Evolutionary conservation across 371 early-diverging fungal genomes (phyloP).

Genomic region (Mucor plumbeus): DNA sequence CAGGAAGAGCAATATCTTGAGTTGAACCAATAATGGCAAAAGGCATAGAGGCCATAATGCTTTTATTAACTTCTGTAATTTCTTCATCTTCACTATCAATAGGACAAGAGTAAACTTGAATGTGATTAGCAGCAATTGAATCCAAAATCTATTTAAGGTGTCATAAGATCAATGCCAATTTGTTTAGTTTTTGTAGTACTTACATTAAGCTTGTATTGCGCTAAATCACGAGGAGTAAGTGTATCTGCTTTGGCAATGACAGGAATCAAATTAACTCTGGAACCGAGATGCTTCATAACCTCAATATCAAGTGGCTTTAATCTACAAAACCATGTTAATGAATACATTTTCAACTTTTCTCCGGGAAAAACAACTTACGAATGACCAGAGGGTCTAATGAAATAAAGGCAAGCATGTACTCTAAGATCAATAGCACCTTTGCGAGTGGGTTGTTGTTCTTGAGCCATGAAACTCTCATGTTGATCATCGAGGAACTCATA

Average conservation of each 20-base stretch:
- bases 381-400: slow-evolving; percentile 87
- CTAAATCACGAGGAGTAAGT: slow-evolving; percentile 80
- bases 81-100: slow-evolving; percentile 87
- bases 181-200: slow-evolving; percentile 13
- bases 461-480: slow-evolving; percentile 86
- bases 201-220: slow-evolving; percentile 76
- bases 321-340: slow-evolving; percentile 29
- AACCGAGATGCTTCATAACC: slow-evolving; percentile 84
- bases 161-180: not conserved
- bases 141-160: slow-evolving; percentile 62
- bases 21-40: slow-evolving; percentile 93
- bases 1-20: slow-evolving; percentile 74
- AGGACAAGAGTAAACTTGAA: slow-evolving; percentile 76
- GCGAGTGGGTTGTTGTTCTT: slow-evolving; percentile 60
- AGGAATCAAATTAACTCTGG: slow-evolving; percentile 88
- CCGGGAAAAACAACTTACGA: slow-evolving; percentile 46
- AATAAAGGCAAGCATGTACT: slow-evolving; percentile 91
- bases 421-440: slow-evolving; percentile 66
- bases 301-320: slow-evolving; percentile 90
- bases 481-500: slow-evolving; percentile 89
- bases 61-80: slow-evolving; percentile 72
- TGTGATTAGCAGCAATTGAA: slow-evolving; percentile 74
- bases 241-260: slow-evolving; percentile 74
- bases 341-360: not conserved
- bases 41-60: slow-evolving; percentile 90